Evolutionary conservation across 2,329 filamentous ascomycete species (phyloP).

Genomic region (Fusarium heterosporum): DNA sequence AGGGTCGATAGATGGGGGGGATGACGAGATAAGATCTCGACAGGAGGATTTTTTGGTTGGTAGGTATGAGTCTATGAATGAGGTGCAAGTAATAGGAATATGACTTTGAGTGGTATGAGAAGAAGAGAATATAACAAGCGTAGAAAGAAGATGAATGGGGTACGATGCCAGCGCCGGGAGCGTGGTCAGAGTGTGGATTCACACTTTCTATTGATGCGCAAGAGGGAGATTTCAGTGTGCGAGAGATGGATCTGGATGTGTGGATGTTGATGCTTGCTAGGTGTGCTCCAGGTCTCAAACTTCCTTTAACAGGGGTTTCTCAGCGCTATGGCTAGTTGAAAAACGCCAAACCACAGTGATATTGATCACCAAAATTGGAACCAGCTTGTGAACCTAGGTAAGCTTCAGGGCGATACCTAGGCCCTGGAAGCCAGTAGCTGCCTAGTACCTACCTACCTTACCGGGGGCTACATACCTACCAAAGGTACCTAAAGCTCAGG

Average conservation of each 20-base stretch:
- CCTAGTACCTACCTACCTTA: neutral
- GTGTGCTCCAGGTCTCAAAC: constrained; percentile 2
- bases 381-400: too few relatives aligned
- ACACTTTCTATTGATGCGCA: constrained; percentile 32
- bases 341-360: constrained; percentile 18
- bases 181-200: constrained; percentile 38
- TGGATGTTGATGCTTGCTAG: constrained; percentile 11
- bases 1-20: too few relatives aligned
- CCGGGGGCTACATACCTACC: too few relatives aligned
- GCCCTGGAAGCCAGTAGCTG: neutral
- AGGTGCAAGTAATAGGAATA: neutral
- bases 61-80: constrained; percentile 4
- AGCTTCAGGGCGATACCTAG: too few relatives aligned
- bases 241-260: constrained; percentile 11
- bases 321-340: constrained; percentile 14
- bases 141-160: constrained; percentile 22
- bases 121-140: constrained; percentile 17
- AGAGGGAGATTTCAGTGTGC: constrained; percentile 32
- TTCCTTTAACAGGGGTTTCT: neutral
- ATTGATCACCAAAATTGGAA: constrained; percentile 5
- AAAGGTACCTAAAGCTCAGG: too few relatives aligned
- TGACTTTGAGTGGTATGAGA: constrained; percentile 14
- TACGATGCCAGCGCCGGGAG: constrained; percentile 40
- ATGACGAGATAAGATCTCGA: constrained; percentile 33
- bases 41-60: constrained; percentile 13